phyloP scores from a whole-genome alignment of 2,329 filamentous ascomycete genomes.

The Penicillium sp. region DNA sequence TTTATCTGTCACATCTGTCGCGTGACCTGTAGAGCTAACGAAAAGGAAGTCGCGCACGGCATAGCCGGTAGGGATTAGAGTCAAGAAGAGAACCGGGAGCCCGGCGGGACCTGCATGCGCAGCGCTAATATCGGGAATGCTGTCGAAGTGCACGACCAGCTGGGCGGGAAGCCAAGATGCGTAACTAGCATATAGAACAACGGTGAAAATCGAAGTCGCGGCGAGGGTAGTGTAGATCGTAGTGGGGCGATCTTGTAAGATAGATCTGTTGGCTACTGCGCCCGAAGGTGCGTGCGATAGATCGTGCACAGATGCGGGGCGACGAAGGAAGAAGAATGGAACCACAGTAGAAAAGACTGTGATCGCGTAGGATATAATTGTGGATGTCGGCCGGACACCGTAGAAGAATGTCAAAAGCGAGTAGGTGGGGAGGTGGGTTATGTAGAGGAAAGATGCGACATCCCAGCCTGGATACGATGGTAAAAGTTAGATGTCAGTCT shows the following conservation, averaged over 20 bases:
- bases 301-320: conserved; percentile 64
- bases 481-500: neutral
- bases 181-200: conserved; percentile 70
- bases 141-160: conserved; percentile 74
- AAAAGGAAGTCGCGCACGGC: conserved; percentile 79
- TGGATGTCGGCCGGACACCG: conserved; percentile 61
- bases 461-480: conserved; percentile 57
- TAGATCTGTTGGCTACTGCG: conserved; percentile 60
- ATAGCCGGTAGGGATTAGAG: conserved; percentile 67
- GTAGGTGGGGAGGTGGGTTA: conserved; percentile 74
- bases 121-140: conserved; percentile 65
- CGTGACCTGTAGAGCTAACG: conserved; percentile 50
- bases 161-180: conserved; percentile 68
- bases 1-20: conserved; percentile 50
- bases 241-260: conserved; percentile 64
- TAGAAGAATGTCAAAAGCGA: conserved; percentile 80
- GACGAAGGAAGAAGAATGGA: conserved; percentile 74
- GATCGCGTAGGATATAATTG: conserved; percentile 63
- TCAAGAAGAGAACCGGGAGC: conserved; percentile 45
- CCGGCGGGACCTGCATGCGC: conserved; percentile 64
- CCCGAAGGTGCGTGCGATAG: conserved; percentile 46
- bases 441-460: conserved; percentile 62
- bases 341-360: conserved; percentile 68
- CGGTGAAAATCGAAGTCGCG: conserved; percentile 70
- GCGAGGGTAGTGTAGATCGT: conserved; percentile 66